These are phyloP conservation scores for Sphaerulina musiva DNA, from an alignment of 2,329 filamentous ascomycete species.

Conservation along the genomic window DNA sequence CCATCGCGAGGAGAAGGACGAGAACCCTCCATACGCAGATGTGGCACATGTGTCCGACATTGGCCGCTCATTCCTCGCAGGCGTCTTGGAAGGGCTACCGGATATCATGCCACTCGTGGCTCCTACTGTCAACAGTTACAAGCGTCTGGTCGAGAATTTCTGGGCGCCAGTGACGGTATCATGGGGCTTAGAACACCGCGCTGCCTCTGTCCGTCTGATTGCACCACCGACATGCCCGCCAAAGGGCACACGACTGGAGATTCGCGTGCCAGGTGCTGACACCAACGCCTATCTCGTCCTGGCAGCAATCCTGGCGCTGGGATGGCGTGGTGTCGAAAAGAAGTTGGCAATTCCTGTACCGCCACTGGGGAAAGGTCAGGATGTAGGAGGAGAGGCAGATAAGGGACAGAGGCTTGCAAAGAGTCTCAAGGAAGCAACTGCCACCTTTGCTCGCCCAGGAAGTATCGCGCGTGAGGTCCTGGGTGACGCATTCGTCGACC, in stretches of 20 bases:
- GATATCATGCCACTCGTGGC: constrained; percentile 94
- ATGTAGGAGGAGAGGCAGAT: constrained; percentile 66
- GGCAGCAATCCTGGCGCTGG: constrained; percentile 76
- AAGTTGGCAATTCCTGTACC: constrained; percentile 76
- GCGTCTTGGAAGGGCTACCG: constrained; percentile 78
- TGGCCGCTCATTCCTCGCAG: constrained; percentile 87
- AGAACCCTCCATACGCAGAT: constrained; percentile 65
- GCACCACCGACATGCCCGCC: constrained; percentile 77
- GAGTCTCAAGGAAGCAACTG: constrained; percentile 75
- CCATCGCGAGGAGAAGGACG: constrained; percentile 63
- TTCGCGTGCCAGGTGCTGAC: constrained; percentile 90
- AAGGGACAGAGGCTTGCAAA: constrained; percentile 73
- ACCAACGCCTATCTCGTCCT: constrained; percentile 84
- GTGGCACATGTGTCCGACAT: constrained; percentile 76
- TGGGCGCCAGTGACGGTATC: constrained; percentile 98
- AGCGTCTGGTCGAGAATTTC: constrained; percentile 95
- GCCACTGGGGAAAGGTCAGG: constrained; percentile 76
- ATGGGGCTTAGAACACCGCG: constrained; percentile 93
- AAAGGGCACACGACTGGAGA: constrained; percentile 83
- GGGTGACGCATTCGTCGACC: constrained; percentile 91
- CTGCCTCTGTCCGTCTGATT: constrained; percentile 83
- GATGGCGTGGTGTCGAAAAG: constrained; percentile 88
- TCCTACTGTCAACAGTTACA: constrained; percentile 96
- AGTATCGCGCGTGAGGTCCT: constrained; percentile 92
- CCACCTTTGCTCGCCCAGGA: constrained; percentile 65